These are phyloP conservation scores for Heterobasidion parviporum DNA, from an alignment of 1,284 basidiomycete species.

Conservation along the genomic window DNA sequence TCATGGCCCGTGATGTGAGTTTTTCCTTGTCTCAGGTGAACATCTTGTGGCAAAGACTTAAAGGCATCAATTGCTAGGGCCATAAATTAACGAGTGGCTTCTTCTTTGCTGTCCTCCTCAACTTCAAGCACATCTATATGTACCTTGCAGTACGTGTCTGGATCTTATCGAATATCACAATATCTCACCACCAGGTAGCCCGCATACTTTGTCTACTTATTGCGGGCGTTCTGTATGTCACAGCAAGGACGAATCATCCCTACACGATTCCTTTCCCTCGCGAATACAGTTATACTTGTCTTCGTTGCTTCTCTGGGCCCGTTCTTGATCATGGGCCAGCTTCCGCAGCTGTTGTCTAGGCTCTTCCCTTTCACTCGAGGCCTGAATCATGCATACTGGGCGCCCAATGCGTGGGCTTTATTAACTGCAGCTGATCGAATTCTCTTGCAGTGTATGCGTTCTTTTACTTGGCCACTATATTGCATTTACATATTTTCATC, in stretches of 20 bases:
- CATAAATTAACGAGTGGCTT: slow-evolving; percentile 77
- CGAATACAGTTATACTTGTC: slow-evolving; percentile 73
- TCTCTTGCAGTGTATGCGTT: slow-evolving; percentile 60
- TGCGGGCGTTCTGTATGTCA: slow-evolving; percentile 80
- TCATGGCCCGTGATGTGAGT: slow-evolving; percentile 79
- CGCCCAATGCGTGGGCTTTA: slow-evolving; percentile 89
- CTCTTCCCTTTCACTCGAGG: slow-evolving; percentile 93
- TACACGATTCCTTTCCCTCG: slow-evolving; percentile 71
- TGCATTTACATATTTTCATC: neutral
- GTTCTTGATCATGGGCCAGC: slow-evolving; percentile 74
- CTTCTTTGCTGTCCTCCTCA: slow-evolving; percentile 83
- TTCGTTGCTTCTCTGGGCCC: slow-evolving; percentile 81
- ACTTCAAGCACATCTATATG: slow-evolving; percentile 97
- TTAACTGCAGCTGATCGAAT: slow-evolving; percentile 77
- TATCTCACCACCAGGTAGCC: slow-evolving; percentile 39
- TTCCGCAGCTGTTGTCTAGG: slow-evolving; percentile 76
- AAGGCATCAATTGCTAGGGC: slow-evolving; percentile 39
- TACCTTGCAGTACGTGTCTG: slow-evolving; percentile 71
- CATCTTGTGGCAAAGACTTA: neutral
- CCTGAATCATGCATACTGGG: slow-evolving; percentile 96
- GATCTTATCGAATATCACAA: neutral
- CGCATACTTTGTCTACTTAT: slow-evolving; percentile 86
- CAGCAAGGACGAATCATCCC: slow-evolving; percentile 57
- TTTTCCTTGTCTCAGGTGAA: neutral
- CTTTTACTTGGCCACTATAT: neutral